A percentile compares a stretch with the other conserved stretches of the same genome.
Evolutionary conservation across 1,284 basidiomycete species (phyloP).

Genomic region (Anthracocystis walkeri): DNA sequence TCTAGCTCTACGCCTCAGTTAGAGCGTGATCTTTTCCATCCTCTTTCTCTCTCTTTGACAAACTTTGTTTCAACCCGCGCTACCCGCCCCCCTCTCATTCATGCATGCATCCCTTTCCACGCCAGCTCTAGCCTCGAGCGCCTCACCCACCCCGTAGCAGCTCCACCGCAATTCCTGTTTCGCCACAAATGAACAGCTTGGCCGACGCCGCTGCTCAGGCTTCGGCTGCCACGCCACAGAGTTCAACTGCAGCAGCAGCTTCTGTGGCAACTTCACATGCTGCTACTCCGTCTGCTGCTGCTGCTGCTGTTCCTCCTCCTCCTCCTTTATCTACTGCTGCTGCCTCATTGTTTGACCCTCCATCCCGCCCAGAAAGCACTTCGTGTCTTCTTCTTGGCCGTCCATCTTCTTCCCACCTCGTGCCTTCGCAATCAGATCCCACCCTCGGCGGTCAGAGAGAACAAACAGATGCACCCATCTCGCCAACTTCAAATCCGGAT

Average conservation of each 20-base stretch:
- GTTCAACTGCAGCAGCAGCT: slow-evolving; percentile 14
- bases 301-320: not conserved
- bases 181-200: slow-evolving; percentile 40
- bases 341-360: slow-evolving; percentile 3
- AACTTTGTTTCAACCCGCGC: slow-evolving; percentile 3
- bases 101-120: slow-evolving; percentile 2
- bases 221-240: slow-evolving; percentile 7
- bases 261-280: too few relatives aligned
- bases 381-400: slow-evolving; percentile 8
- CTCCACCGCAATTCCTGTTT: not conserved
- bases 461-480: slow-evolving; percentile 5
- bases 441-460: not conserved
- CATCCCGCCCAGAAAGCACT: slow-evolving; percentile 13
- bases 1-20: not conserved
- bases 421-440: slow-evolving; percentile 11
- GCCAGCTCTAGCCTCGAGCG: not conserved
- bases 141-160: not conserved
- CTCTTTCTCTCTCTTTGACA: not conserved
- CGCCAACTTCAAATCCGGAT: slow-evolving; percentile 17
- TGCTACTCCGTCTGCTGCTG: not conserved
- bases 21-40: not conserved
- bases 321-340: slow-evolving; percentile 2
- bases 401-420: slow-evolving; percentile 10
- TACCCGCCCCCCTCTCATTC: not conserved
- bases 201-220: slow-evolving; percentile 41